Evolutionary conservation across 192 early-diverging fungal genomes (phyloP).

Genomic region (Lunasporangiospora selenospora): DNA sequence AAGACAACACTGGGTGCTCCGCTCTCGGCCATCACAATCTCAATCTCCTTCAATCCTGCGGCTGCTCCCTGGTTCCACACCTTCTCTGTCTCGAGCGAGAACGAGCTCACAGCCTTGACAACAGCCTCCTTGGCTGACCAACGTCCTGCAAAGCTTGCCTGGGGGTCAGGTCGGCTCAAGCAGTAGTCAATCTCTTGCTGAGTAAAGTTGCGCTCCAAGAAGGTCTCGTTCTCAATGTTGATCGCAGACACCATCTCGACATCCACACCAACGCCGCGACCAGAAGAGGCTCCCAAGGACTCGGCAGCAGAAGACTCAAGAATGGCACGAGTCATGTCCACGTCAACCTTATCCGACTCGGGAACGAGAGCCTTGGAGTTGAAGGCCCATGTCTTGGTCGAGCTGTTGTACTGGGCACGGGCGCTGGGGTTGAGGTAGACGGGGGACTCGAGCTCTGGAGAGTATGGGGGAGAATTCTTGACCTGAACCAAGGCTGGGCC

Average conservation of each 20-base stretch:
- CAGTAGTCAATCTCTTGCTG: conserved; percentile 83
- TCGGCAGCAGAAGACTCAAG: conserved; percentile 54
- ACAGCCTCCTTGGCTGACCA: conserved; percentile 98
- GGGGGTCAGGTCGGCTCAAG: conserved; percentile 67
- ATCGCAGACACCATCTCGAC: conserved; percentile 87
- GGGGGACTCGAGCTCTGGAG: conserved; percentile 73
- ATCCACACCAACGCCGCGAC: conserved; percentile 82
- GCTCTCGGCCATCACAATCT: conserved; percentile 71
- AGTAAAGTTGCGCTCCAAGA: conserved; percentile 95
- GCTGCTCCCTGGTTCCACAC: conserved; percentile 84
- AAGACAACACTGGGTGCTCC: conserved; percentile 85
- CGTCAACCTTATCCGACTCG: conserved; percentile 52
- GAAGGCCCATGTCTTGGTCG: conserved; percentile 74
- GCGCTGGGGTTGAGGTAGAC: conserved; percentile 91
- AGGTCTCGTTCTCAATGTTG: conserved; percentile 82
- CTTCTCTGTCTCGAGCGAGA: conserved; percentile 45
- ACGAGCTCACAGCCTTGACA: conserved; percentile 89
- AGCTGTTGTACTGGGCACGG: conserved; percentile 81
- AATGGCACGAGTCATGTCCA: conserved; percentile 61
- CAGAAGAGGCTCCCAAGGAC: conserved; percentile 38
- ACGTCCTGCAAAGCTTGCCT: conserved; percentile 88
- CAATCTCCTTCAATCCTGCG: conserved; percentile 91
- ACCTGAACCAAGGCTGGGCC: conserved; percentile 82
- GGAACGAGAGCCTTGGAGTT: conserved; percentile 51
- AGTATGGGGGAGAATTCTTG: conserved; percentile 89